phyloP scores from a whole-genome alignment of 164 flowering plant species.

The Echeveria elegans region DNA sequence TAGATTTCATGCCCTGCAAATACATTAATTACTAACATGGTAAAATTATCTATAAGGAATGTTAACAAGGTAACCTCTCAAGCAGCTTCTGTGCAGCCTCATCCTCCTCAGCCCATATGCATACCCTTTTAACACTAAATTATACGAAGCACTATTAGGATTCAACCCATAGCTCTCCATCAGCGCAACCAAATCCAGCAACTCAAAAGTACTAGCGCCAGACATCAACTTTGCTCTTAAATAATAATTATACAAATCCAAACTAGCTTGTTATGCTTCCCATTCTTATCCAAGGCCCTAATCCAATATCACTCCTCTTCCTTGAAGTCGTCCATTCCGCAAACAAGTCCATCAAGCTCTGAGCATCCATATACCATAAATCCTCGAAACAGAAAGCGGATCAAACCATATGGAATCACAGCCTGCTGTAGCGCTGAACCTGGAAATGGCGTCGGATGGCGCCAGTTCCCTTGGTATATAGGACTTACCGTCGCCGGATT shows the following conservation, averaged over 20 bases:
- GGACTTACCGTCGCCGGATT: constrained; percentile 82
- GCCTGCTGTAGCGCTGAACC: constrained; percentile 30
- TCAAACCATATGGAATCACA: constrained; percentile 16
- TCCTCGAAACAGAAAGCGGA: constrained; percentile 16
- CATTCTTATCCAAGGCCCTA: constrained; percentile 49
- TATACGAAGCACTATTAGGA: constrained; percentile 13
- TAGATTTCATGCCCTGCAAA: too few species aligned
- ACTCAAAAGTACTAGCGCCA: constrained; percentile 45
- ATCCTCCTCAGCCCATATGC: constrained; percentile 39
- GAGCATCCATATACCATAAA: constrained; percentile 36
- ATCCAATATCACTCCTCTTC: constrained; percentile 71
- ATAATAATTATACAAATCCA: constrained; percentile 60
- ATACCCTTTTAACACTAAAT: constrained; percentile 75
- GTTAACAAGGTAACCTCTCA: constrained; percentile 43
- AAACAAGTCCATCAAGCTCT: constrained; percentile 43
- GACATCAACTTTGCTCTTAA: constrained; percentile 67
- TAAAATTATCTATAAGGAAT: background rate
- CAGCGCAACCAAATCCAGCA: constrained; percentile 53
- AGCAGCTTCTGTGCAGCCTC: constrained; percentile 72
- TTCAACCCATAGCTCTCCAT: constrained; percentile 44
- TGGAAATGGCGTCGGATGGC: constrained; percentile 28
- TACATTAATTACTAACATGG: background rate
- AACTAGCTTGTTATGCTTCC: constrained; percentile 77
- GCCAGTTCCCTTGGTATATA: constrained; percentile 64
- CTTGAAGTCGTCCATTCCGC: constrained; percentile 71